These are phyloP conservation scores for Paecilomyces niveus DNA, from an alignment of 2,329 filamentous ascomycete species.

Conservation along the genomic window DNA sequence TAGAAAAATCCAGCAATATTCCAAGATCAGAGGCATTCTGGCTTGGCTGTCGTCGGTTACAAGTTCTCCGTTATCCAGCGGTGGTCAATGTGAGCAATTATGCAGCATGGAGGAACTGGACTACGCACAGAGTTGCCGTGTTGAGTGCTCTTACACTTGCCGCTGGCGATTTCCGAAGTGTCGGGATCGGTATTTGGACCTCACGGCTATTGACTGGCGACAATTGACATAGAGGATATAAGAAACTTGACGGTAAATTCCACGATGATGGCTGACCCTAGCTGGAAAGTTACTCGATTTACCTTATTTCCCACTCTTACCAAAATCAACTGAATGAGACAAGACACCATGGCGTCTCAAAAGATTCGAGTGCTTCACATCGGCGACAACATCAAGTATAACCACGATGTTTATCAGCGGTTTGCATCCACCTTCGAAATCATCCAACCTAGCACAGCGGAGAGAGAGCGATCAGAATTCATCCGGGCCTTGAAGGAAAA, in stretches of 20 bases:
- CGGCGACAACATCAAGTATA: constrained; percentile 41
- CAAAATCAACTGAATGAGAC: not conserved
- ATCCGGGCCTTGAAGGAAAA: constrained; percentile 31
- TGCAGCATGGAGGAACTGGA: not conserved
- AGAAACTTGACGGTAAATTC: not conserved
- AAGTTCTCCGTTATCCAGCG: too few species aligned
- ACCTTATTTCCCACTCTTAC: not conserved
- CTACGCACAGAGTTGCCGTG: not conserved
- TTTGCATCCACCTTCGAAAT: constrained; percentile 30
- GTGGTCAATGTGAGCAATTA: not conserved
- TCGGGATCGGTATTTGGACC: not conserved
- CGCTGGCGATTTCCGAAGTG: not conserved
- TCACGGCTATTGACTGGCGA: not conserved
- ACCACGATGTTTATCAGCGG: constrained; percentile 31
- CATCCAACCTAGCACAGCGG: constrained; percentile 26
- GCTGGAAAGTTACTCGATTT: not conserved
- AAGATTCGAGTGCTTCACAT: constrained; percentile 35
- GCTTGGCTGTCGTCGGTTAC: too few species aligned
- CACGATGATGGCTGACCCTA: not conserved
- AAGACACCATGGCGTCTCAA: not conserved
- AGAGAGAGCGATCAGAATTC: constrained; percentile 26
- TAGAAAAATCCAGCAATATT: not conserved
- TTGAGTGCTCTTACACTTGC: not conserved
- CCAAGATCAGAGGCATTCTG: not conserved
- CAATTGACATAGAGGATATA: not conserved